Percentiles rank a stretch among this genome's conserved stretches.
Conservation (phyloP, 2,329 filamentous ascomycete species). For the Arthroderma sp. region DNA sequence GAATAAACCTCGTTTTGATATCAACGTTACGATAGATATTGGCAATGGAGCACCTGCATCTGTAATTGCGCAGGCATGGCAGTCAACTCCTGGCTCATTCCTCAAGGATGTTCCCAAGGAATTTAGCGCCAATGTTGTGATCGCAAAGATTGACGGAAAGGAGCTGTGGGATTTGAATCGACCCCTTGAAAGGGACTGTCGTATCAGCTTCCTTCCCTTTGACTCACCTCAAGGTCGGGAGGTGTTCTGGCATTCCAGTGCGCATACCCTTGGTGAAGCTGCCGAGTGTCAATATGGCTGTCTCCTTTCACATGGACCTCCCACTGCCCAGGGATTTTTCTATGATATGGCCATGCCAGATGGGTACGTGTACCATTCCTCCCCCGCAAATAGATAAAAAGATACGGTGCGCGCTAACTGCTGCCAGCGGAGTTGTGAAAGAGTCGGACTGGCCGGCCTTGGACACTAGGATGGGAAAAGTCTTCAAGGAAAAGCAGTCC, state of each 20-base stretch:
- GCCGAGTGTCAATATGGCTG: constrained; percentile 83
- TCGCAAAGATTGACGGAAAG: constrained; percentile 67
- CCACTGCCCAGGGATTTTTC: constrained; percentile 85
- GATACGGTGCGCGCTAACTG: neutral
- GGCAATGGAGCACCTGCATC: constrained; percentile 28
- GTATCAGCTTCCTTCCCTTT: constrained; percentile 73
- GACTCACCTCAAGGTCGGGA: constrained; percentile 65
- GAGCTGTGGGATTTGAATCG: constrained; percentile 87
- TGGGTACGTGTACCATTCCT: constrained; percentile 28
- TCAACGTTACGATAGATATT: constrained; percentile 37
- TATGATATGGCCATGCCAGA: constrained; percentile 86
- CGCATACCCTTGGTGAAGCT: constrained; percentile 91
- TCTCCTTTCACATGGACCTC: constrained; percentile 84
- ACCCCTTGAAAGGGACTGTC: constrained; percentile 77
- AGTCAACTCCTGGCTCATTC: constrained; percentile 75
- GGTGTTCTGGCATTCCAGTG: constrained; percentile 96
- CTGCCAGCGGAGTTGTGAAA: constrained; percentile 47
- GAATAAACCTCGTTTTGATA: constrained; percentile 33
- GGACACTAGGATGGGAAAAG: constrained; percentile 64
- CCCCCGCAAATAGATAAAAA: neutral
- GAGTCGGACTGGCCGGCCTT: constrained; percentile 72
- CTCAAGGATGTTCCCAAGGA: constrained; percentile 69
- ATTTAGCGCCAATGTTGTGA: constrained; percentile 70
- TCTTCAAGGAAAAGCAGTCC: constrained; percentile 92
- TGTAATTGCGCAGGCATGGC: constrained; percentile 62